A percentile compares a stretch with the other conserved stretches of the same genome.
phyloP scores from a whole-genome alignment of 306 rosid genomes.

The Comarum palustre region DNA sequence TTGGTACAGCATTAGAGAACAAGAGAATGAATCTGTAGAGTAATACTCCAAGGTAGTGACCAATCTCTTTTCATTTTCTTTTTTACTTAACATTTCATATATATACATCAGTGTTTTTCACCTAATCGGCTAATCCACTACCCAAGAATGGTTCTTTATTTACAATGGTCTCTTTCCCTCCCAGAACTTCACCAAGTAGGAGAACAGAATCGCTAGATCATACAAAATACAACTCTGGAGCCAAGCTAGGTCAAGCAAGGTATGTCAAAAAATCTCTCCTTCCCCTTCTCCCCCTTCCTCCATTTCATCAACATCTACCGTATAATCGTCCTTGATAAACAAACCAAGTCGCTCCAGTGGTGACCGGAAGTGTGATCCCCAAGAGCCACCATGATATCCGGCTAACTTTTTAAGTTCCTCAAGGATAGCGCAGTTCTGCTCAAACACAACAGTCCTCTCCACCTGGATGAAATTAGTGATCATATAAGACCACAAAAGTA shows the following conservation, averaged over 20 bases:
- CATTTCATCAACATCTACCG: slow-evolving; percentile 50
- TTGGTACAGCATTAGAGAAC: background rate
- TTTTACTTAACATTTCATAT: background rate
- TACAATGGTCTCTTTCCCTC: slow-evolving; percentile 33
- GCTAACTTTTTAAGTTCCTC: slow-evolving; percentile 64
- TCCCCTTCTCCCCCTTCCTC: slow-evolving; percentile 64
- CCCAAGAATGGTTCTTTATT: slow-evolving; percentile 25
- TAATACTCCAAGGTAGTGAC: background rate
- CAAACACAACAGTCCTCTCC: slow-evolving; percentile 64
- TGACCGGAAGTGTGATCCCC: slow-evolving; percentile 24
- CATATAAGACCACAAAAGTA: background rate
- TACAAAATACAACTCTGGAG: background rate
- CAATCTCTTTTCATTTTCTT: background rate
- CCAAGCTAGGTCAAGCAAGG: background rate
- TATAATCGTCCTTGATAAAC: slow-evolving; percentile 60
- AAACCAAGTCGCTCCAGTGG: slow-evolving; percentile 79
- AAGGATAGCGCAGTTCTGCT: slow-evolving; percentile 49
- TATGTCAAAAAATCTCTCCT: slow-evolving; percentile 50
- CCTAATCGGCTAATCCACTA: background rate
- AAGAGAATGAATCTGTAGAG: background rate
- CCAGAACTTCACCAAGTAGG: slow-evolving; percentile 27
- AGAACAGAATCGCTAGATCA: slow-evolving; percentile 1
- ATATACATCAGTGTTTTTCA: background rate
- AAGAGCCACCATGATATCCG: slow-evolving; percentile 43
- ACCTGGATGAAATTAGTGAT: slow-evolving; percentile 36